These are phyloP conservation scores for Daldinia sp. DNA, from an alignment of 2,329 filamentous ascomycete species.

Conservation along the genomic window DNA sequence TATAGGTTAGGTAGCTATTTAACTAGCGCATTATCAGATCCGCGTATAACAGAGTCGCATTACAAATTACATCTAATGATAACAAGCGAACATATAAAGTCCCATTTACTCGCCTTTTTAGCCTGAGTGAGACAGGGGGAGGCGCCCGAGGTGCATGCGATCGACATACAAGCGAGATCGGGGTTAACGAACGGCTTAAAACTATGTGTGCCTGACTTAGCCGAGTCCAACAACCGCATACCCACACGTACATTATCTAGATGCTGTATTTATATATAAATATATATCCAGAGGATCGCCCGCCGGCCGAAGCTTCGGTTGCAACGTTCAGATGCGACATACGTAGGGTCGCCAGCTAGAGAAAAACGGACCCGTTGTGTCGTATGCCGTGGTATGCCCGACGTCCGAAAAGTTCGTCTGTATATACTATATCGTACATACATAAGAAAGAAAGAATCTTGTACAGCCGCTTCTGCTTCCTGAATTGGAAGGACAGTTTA, in stretches of 20 bases:
- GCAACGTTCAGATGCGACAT: not conserved
- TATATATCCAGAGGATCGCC: not conserved
- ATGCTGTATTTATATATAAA: not conserved
- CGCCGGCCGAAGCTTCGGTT: not conserved
- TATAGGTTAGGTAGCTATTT: not conserved
- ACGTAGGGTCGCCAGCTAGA: not conserved
- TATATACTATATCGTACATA: not conserved
- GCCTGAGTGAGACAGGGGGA: constrained; percentile 26
- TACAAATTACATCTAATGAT: constrained; percentile 2
- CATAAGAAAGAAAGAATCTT: not conserved
- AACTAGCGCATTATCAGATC: constrained; percentile 1
- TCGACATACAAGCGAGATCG: constrained; percentile 27
- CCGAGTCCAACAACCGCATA: not conserved
- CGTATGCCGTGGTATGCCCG: not conserved
- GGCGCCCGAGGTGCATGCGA: constrained; percentile 8
- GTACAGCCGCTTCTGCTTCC: not conserved
- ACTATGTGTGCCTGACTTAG: not conserved
- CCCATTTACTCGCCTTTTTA: constrained; percentile 26
- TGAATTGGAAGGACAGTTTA: constrained; percentile 6
- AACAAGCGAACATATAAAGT: constrained; percentile 9
- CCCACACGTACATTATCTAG: too few relatives aligned
- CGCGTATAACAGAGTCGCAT: not conserved
- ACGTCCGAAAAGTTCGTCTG: not conserved
- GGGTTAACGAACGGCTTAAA: constrained; percentile 5
- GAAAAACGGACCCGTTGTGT: too few relatives aligned